Conservation (phyloP, 2,329 filamentous ascomycete genomes). For the Cyphellophora attinorum region DNA sequence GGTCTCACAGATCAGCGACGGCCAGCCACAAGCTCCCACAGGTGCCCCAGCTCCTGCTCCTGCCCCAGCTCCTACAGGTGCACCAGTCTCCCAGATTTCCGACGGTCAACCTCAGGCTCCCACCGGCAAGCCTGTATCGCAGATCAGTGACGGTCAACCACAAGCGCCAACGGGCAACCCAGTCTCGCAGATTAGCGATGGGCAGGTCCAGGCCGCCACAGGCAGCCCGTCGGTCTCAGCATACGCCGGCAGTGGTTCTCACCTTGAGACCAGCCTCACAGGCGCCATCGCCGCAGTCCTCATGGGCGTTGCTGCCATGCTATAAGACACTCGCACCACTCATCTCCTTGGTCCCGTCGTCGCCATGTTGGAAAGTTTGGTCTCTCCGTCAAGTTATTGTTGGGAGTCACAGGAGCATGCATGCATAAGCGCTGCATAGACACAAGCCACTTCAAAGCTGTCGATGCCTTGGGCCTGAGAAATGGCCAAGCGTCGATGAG, state of each 20-base stretch:
- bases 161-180: slow-evolving; percentile 18
- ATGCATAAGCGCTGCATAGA: too few relatives aligned
- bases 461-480: too few relatives aligned
- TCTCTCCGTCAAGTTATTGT: too few relatives aligned
- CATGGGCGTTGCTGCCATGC: slow-evolving; percentile 11
- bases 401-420: too few relatives aligned
- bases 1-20: too few relatives aligned
- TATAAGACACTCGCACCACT: too few relatives aligned
- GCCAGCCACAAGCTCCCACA: not conserved
- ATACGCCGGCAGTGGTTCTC: slow-evolving; percentile 13
- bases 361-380: too few relatives aligned
- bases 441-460: too few relatives aligned
- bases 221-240: slow-evolving; percentile 16
- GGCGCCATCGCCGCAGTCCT: slow-evolving; percentile 14
- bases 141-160: slow-evolving; percentile 12
- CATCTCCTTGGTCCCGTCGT: too few relatives aligned
- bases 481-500: too few relatives aligned
- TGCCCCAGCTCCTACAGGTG: slow-evolving; percentile 30
- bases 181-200: slow-evolving; percentile 18
- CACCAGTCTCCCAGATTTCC: slow-evolving; percentile 26
- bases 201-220: slow-evolving; percentile 9
- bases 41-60: too few relatives aligned
- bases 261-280: slow-evolving; percentile 7
- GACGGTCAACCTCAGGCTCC: slow-evolving; percentile 41
- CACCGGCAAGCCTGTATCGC: slow-evolving; percentile 2